Conservation (phyloP, 352 stramenopile species). For the Phytophthora pini region DNA sequence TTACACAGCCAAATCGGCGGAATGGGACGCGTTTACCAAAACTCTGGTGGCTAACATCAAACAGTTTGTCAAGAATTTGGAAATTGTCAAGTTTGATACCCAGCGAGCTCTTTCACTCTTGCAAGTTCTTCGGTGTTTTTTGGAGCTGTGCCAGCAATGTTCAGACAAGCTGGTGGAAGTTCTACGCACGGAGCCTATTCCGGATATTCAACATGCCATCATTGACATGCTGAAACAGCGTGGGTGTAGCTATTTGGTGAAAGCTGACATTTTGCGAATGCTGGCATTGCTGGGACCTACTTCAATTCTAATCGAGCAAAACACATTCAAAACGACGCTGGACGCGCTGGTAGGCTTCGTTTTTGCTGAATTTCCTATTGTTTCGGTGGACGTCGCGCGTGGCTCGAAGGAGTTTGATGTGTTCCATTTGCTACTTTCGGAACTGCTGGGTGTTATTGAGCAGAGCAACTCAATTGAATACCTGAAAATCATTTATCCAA, state of each 20-base stretch:
- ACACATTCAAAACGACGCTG: conserved; percentile 27
- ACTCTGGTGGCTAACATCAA: conserved; percentile 50
- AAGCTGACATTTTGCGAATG: conserved; percentile 60
- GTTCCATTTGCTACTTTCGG: conserved; percentile 58
- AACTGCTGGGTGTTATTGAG: conserved; percentile 65
- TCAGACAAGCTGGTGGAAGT: conserved; percentile 34
- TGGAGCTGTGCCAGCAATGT: conserved; percentile 52
- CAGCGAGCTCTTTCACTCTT: conserved; percentile 50
- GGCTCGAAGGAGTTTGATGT: conserved; percentile 75
- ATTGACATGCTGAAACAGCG: conserved; percentile 46
- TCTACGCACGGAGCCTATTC: conserved; percentile 42
- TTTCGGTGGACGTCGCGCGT: conserved; percentile 67
- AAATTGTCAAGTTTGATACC: conserved; percentile 25
- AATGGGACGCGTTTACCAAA: conserved; percentile 62
- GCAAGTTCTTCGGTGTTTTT: conserved; percentile 49
- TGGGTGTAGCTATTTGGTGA: conserved; percentile 61
- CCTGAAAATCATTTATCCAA: conserved; percentile 61
- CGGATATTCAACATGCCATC: conserved; percentile 44
- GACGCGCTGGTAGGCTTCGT: conserved; percentile 57
- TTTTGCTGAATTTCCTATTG: conserved; percentile 78
- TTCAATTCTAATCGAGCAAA: conserved; percentile 13
- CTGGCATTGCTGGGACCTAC: conserved; percentile 41
- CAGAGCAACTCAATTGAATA: conserved; percentile 52
- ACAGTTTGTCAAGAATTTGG: conserved; percentile 45
- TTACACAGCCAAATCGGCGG: conserved; percentile 35